These are phyloP conservation scores for Megacollybia marginata DNA, from an alignment of 768 basidiomycete genomes.

Conservation along the genomic window DNA sequence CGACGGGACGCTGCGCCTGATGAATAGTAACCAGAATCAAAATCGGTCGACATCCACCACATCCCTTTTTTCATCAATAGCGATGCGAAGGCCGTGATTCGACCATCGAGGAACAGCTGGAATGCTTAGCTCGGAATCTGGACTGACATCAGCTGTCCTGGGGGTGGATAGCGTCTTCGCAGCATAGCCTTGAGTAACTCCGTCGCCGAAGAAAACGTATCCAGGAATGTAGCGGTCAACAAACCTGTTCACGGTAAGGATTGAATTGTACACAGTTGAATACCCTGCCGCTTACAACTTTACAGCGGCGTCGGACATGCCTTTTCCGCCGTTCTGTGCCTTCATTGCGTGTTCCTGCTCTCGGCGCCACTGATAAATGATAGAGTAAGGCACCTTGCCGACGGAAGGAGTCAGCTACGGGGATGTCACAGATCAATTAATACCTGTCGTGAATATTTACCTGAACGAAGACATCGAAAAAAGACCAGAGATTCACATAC, in stretches of 20 bases:
- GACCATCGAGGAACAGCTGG: conserved; percentile 25
- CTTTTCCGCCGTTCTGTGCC: conserved; percentile 69
- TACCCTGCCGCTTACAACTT: conserved; percentile 43
- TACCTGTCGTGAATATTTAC: conserved; percentile 26
- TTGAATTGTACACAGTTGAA: conserved; percentile 1
- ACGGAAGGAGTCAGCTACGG: conserved; percentile 22
- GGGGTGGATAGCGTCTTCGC: conserved; percentile 1
- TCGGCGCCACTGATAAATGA: conserved; percentile 83
- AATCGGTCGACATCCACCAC: conserved; percentile 34
- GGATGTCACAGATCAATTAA: background rate
- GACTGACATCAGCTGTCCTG: conserved; percentile 4
- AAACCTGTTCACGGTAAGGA: conserved; percentile 41
- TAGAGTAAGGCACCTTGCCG: conserved; percentile 27
- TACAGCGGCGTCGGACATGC: conserved; percentile 76
- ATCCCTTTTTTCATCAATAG: conserved; percentile 47
- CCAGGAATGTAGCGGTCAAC: conserved; percentile 92
- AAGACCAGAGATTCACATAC: conserved; percentile 64
- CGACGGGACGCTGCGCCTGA: too few species aligned
- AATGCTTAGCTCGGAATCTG: too few species aligned
- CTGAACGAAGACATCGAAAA: conserved; percentile 73
- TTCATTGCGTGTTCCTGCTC: conserved; percentile 93
- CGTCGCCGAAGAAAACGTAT: conserved; percentile 79
- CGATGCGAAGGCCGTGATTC: conserved; percentile 43
- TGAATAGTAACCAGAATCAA: conserved; percentile 12
- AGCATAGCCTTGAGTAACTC: conserved; percentile 26